Conservation (phyloP, 2,329 filamentous ascomycete species). For the Phialophora verrucosa region DNA sequence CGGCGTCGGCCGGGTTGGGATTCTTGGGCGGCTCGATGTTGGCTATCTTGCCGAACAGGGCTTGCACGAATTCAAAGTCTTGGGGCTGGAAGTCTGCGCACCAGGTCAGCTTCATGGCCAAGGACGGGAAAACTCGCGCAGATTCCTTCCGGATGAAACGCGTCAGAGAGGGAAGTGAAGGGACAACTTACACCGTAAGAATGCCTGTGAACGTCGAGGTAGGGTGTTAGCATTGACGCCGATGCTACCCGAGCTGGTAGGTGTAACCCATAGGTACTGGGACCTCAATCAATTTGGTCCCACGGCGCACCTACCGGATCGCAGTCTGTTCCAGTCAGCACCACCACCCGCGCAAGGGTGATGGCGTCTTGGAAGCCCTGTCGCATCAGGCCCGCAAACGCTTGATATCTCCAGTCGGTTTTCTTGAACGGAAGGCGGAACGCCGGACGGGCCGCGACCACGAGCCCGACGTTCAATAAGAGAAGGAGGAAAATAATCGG, state of each 20-base stretch:
- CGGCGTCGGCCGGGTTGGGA: neutral
- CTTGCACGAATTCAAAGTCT: constrained; percentile 20
- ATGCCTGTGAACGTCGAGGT: constrained; percentile 1
- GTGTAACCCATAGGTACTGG: neutral
- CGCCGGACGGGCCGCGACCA: neutral
- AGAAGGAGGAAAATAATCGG: neutral
- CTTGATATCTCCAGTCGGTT: neutral
- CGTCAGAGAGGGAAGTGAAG: neutral
- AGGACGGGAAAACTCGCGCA: neutral
- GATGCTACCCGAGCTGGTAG: neutral
- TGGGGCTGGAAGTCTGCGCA: constrained; percentile 6
- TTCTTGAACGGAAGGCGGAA: neutral
- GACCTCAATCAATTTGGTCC: neutral
- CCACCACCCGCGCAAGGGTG: constrained; percentile 20
- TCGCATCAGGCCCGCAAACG: neutral
- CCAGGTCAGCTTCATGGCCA: neutral
- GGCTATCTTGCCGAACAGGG: constrained; percentile 12
- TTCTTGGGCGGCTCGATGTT: constrained; percentile 9
- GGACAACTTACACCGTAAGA: constrained; percentile 12
- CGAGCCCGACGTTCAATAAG: neutral
- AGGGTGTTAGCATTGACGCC: neutral
- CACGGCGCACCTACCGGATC: constrained; percentile 10
- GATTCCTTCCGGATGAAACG: neutral
- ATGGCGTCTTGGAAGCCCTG: constrained; percentile 20
- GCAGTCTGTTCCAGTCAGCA: constrained; percentile 11